Evolutionary conservation across 176 grass and related monocot genomes (phyloP).

Genomic region (Oryza glumipatula): DNA sequence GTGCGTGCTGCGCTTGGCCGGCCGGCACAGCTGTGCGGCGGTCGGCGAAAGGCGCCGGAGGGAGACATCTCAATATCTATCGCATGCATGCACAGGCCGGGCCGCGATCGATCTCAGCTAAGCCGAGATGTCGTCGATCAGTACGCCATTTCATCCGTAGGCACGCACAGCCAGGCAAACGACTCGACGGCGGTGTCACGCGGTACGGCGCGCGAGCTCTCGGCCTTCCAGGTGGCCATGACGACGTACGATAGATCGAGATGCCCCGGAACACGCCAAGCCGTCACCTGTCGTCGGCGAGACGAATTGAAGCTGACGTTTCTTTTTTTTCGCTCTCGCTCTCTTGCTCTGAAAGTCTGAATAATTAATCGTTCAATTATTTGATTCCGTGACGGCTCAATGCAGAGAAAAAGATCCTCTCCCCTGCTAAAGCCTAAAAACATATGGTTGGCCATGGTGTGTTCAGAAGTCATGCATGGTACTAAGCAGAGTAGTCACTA

Average conservation of each 20-base stretch:
- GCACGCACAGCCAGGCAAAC: background rate
- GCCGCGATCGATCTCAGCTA: too few species aligned
- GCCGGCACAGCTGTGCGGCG: background rate
- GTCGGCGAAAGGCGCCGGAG: background rate
- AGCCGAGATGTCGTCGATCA: background rate
- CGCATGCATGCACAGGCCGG: too few species aligned
- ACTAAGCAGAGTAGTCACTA: background rate
- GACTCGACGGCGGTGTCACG: background rate
- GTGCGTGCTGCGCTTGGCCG: background rate
- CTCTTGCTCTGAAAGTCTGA: background rate
- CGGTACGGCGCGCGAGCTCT: too few species aligned
- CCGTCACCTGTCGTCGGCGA: background rate
- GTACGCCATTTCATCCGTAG: background rate
- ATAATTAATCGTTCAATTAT: background rate
- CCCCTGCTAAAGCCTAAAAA: background rate
- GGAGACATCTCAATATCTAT: too few species aligned
- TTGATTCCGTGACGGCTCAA: background rate
- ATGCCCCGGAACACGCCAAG: background rate
- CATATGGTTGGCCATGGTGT: background rate
- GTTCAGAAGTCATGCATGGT: background rate
- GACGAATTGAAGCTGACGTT: background rate
- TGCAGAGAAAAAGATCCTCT: background rate
- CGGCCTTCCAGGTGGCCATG: background rate
- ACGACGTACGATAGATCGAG: too few species aligned
- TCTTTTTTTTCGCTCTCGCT: too few species aligned